A percentile compares a stretch with the other conserved stretches of the same genome.
These are phyloP conservation scores for Chrysoporthe cubensis DNA, from an alignment of 2,329 filamentous ascomycete species.

Conservation along the genomic window DNA sequence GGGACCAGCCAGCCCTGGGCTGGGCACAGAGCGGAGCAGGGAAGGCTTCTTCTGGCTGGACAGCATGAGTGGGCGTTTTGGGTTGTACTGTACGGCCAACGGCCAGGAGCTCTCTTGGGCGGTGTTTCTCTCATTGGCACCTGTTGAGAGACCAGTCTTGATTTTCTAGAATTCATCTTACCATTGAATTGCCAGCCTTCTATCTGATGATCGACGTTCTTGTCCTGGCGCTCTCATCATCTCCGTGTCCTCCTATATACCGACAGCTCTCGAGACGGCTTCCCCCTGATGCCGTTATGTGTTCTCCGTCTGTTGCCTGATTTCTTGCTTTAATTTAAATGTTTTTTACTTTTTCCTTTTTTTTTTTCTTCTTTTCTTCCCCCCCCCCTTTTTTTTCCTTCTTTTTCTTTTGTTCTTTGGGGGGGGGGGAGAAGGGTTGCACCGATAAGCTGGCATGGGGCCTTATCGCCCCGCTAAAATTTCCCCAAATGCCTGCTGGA, in stretches of 20 bases:
- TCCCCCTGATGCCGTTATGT: too few relatives aligned
- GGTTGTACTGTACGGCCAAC: slow-evolving; percentile 15
- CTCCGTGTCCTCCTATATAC: background rate
- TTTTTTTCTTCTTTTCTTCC: background rate
- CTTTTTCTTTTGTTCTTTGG: background rate
- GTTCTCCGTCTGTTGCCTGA: too few relatives aligned
- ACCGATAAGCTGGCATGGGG: background rate
- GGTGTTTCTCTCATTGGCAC: background rate
- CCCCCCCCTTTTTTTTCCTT: background rate
- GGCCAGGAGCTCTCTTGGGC: background rate
- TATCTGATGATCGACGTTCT: background rate
- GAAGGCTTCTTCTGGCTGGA: background rate
- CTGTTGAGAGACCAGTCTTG: background rate
- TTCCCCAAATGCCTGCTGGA: background rate
- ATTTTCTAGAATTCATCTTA: background rate
- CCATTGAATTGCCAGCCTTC: background rate
- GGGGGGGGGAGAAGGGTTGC: background rate
- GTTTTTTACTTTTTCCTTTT: background rate
- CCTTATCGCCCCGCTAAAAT: slow-evolving; percentile 8
- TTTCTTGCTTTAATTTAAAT: too few relatives aligned
- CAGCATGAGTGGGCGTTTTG: slow-evolving; percentile 25
- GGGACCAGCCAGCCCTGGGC: background rate
- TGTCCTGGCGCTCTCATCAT: background rate
- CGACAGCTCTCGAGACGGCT: background rate
- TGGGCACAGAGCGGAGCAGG: background rate